These are phyloP conservation scores for Alliaria petiolata DNA, from an alignment of 345 rosid genomes.

Conservation along the genomic window DNA sequence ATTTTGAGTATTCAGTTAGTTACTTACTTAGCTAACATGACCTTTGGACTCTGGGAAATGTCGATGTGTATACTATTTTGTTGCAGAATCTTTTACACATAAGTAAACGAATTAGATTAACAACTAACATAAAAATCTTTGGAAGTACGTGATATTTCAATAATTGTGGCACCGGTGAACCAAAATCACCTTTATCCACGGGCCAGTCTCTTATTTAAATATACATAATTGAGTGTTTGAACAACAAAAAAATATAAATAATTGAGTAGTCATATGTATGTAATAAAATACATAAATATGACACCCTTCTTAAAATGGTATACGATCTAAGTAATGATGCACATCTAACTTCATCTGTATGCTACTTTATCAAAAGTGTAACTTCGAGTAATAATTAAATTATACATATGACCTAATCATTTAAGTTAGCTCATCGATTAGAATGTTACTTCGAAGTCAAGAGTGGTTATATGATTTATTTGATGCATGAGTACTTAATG, in stretches of 20 bases:
- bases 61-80: slow-evolving; percentile 7
- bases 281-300: background rate
- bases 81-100: background rate
- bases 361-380: slow-evolving; percentile 19
- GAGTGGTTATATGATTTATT: slow-evolving; percentile 8
- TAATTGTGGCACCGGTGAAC: slow-evolving; percentile 31
- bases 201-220: background rate
- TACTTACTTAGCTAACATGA: background rate
- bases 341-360: slow-evolving; percentile 3
- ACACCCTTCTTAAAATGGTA: background rate
- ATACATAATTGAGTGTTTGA: background rate
- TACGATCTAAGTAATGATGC: slow-evolving; percentile 7
- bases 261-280: background rate
- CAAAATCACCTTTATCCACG: slow-evolving; percentile 12
- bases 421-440: slow-evolving; percentile 16
- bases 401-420: slow-evolving; percentile 16
- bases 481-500: background rate
- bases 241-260: background rate
- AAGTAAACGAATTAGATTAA: background rate
- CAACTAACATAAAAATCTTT: slow-evolving; percentile 1
- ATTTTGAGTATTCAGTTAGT: background rate
- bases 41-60: background rate
- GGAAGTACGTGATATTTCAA: background rate
- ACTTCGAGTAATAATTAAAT: slow-evolving; percentile 6
- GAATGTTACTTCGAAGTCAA: slow-evolving; percentile 30